A percentile compares a stretch with the other conserved stretches of the same genome.
These are phyloP conservation scores for Trapa incisa DNA, from an alignment of 345 rosid species.

Conservation along the genomic window DNA sequence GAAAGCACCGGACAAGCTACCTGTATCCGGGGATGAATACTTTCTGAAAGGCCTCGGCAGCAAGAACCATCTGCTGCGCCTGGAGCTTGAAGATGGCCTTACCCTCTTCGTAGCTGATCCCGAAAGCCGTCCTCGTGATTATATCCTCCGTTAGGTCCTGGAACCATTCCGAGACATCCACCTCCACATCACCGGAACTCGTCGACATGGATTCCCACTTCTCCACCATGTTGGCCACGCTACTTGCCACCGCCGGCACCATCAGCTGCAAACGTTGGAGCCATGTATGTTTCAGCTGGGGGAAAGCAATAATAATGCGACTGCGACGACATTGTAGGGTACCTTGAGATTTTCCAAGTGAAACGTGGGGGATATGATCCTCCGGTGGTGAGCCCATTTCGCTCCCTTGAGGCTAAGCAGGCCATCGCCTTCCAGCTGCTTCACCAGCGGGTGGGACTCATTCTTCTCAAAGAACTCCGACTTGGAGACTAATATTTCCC, in stretches of 20 bases:
- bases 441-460: slow-evolving; percentile 36
- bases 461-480: slow-evolving; percentile 55
- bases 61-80: slow-evolving; percentile 55
- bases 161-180: slow-evolving; percentile 55
- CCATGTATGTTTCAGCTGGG: no score
- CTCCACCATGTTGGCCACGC: slow-evolving; percentile 39
- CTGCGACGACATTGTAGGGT: not conserved
- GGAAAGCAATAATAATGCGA: no score
- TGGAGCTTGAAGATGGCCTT: slow-evolving; percentile 57
- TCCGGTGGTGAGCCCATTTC: slow-evolving; percentile 68
- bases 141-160: slow-evolving; percentile 63
- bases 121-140: slow-evolving; percentile 69
- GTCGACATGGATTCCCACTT: slow-evolving; percentile 33
- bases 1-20: slow-evolving; percentile 11
- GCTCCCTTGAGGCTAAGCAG: slow-evolving; percentile 55
- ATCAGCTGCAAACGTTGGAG: slow-evolving; percentile 16
- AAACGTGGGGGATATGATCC: slow-evolving; percentile 62
- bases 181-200: slow-evolving; percentile 27
- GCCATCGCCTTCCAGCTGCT: slow-evolving; percentile 66
- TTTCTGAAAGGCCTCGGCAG: slow-evolving; percentile 58
- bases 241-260: slow-evolving; percentile 45
- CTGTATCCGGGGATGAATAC: slow-evolving; percentile 66
- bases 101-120: slow-evolving; percentile 73
- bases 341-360: slow-evolving; percentile 82
- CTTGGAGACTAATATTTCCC: slow-evolving; percentile 57